These are phyloP conservation scores for Blakeslea trispora DNA, from an alignment of 371 early-diverging fungal species.

Conservation along the genomic window DNA sequence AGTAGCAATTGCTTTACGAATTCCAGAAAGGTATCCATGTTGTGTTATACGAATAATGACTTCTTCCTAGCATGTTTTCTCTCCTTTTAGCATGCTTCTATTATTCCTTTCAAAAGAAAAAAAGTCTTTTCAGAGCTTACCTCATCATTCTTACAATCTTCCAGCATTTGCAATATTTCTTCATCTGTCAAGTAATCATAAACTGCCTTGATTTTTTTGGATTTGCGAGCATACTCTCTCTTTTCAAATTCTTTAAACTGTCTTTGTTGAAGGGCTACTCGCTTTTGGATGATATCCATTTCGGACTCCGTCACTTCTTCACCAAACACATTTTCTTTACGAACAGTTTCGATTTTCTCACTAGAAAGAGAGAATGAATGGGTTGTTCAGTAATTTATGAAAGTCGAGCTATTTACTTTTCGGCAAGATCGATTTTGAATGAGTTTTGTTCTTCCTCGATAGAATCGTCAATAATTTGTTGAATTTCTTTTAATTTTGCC, in stretches of 20 bases:
- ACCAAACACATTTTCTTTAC: slow-evolving; percentile 85
- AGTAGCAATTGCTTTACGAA: slow-evolving; percentile 74
- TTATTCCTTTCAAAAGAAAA: not conserved
- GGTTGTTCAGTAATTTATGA: no score
- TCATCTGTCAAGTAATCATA: slow-evolving; percentile 76
- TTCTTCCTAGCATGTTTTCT: slow-evolving; percentile 54
- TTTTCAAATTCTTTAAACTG: slow-evolving; percentile 80
- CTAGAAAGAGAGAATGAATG: slow-evolving; percentile 32
- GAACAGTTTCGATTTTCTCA: slow-evolving; percentile 77
- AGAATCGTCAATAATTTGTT: slow-evolving; percentile 16
- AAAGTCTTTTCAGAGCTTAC: slow-evolving; percentile 24
- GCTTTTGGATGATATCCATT: slow-evolving; percentile 80
- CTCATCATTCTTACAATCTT: slow-evolving; percentile 79
- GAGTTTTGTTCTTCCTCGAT: slow-evolving; percentile 17
- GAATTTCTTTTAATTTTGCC: slow-evolving; percentile 11
- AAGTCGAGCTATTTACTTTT: slow-evolving; percentile 15
- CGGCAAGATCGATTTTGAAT: slow-evolving; percentile 26
- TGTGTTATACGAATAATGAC: slow-evolving; percentile 75
- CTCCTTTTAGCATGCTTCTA: not conserved
- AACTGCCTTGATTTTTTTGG: slow-evolving; percentile 69
- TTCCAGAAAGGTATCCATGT: slow-evolving; percentile 64
- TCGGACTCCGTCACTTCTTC: slow-evolving; percentile 86
- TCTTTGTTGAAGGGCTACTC: slow-evolving; percentile 85
- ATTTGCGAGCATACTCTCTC: slow-evolving; percentile 71
- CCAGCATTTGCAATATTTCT: slow-evolving; percentile 79